Percentiles rank a stretch among this genome's conserved stretches.
These are phyloP conservation scores for Phylloboletellus chloephorus DNA, from an alignment of 1,284 basidiomycete genomes.

Conservation along the genomic window DNA sequence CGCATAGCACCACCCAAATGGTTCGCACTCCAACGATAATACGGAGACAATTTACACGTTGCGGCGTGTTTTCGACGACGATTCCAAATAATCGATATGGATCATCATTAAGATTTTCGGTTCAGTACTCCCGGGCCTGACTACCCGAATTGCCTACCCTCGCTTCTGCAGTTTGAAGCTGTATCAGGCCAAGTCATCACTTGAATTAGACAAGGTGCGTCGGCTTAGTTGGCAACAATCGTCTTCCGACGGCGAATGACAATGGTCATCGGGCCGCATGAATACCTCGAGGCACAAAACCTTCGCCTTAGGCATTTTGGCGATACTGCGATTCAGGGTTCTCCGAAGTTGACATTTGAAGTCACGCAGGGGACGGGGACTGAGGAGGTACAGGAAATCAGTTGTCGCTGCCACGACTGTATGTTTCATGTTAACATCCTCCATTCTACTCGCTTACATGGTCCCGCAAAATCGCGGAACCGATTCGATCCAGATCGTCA, in stretches of 20 bases:
- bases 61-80: constrained; percentile 22
- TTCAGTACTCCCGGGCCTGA: constrained; percentile 15
- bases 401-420: constrained; percentile 11
- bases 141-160: constrained; percentile 25
- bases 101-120: constrained; percentile 31
- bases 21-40: constrained; percentile 17
- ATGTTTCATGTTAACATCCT: constrained; percentile 10
- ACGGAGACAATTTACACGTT: constrained; percentile 33
- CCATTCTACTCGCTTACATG: too few species aligned
- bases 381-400: constrained; percentile 9
- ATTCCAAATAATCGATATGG: constrained; percentile 24
- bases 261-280: constrained; percentile 29
- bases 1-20: too few species aligned
- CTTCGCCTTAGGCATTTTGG: constrained; percentile 31
- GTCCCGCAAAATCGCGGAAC: constrained; percentile 21
- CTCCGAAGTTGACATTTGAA: constrained; percentile 13
- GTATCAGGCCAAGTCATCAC: constrained; percentile 10
- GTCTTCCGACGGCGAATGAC: constrained; percentile 28
- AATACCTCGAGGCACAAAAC: constrained; percentile 31
- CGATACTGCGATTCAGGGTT: constrained; percentile 32
- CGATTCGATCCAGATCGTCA: constrained; percentile 26
- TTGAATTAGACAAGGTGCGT: constrained; percentile 14
- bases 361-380: constrained; percentile 17
- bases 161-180: constrained; percentile 10
- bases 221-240: constrained; percentile 29